Conservation (phyloP, 176 grass and related monocot genomes). For the Coix lacrymajobi region DNA sequence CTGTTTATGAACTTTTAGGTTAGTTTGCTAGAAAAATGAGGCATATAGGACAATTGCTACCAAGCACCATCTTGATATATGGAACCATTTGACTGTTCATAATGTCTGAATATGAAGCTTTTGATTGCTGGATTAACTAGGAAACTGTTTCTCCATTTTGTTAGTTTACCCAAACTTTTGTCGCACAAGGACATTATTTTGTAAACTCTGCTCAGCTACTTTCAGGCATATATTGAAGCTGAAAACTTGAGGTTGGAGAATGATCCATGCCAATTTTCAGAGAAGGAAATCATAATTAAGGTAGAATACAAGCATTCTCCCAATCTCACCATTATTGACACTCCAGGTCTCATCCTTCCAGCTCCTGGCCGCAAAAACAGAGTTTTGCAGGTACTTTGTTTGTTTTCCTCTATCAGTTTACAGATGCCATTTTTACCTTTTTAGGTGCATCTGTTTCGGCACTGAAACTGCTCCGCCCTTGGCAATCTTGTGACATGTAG, state of each 20-base stretch:
- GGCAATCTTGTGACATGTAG: slow-evolving; percentile 40
- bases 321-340: slow-evolving; percentile 91
- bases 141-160: background rate
- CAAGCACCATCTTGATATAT: background rate
- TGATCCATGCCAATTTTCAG: slow-evolving; percentile 87
- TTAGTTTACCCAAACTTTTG: background rate
- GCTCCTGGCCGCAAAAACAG: slow-evolving; percentile 82
- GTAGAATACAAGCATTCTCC: slow-evolving; percentile 94
- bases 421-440: background rate
- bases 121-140: background rate
- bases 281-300: slow-evolving; percentile 80
- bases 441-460: slow-evolving; percentile 9
- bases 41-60: background rate
- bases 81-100: background rate
- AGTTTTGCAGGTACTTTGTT: slow-evolving; percentile 66
- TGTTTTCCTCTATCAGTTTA: background rate
- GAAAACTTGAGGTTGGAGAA: slow-evolving; percentile 93
- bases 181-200: background rate
- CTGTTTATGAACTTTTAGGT: background rate
- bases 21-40: slow-evolving; percentile 7
- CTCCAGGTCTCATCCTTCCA: slow-evolving; percentile 82
- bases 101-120: background rate
- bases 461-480: slow-evolving; percentile 10
- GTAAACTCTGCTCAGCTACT: background rate
- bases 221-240: slow-evolving; percentile 89